Conservation (phyloP, 805 yeast genomes). For the Isabelozyma pseudorhagii region DNA sequence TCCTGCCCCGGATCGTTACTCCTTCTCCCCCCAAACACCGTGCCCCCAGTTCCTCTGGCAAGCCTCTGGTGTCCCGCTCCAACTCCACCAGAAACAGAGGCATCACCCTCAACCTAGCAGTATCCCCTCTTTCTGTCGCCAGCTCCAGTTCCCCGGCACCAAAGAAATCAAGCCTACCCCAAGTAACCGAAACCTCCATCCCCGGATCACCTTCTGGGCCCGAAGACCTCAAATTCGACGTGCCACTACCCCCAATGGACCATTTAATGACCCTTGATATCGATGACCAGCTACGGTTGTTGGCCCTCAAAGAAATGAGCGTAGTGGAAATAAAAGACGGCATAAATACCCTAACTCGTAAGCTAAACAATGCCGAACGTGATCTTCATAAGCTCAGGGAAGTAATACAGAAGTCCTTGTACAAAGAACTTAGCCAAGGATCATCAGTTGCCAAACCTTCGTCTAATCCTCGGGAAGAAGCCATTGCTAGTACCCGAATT, state of each 20-base stretch:
- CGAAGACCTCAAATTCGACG: constrained; percentile 21
- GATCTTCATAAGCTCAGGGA: constrained; percentile 52
- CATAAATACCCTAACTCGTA: constrained; percentile 40
- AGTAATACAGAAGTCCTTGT: constrained; percentile 44
- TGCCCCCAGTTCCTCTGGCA: constrained; percentile 5
- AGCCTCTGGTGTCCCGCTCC: constrained; percentile 5
- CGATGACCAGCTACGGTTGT: constrained; percentile 52
- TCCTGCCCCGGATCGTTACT: not conserved
- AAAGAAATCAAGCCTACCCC: constrained; percentile 2
- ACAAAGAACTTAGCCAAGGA: constrained; percentile 32
- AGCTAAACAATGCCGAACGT: constrained; percentile 39
- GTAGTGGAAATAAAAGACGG: constrained; percentile 61
- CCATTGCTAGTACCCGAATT: constrained; percentile 27
- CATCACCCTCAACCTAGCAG: constrained; percentile 29
- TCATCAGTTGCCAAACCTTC: constrained; percentile 9
- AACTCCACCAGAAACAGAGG: constrained; percentile 23
- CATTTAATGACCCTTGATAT: constrained; percentile 34
- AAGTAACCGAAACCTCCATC: constrained; percentile 2
- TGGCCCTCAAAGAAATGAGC: constrained; percentile 69
- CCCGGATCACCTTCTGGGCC: constrained; percentile 2
- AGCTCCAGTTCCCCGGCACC: not conserved
- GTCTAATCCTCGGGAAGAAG: constrained; percentile 25
- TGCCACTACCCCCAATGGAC: constrained; percentile 29
- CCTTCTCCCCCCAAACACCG: not conserved
- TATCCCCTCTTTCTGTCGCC: constrained; percentile 16